A percentile compares a stretch with the other conserved stretches of the same genome.
Conservation (phyloP, 257 asterid genomes). For the Scutellaria baicalensis region DNA sequence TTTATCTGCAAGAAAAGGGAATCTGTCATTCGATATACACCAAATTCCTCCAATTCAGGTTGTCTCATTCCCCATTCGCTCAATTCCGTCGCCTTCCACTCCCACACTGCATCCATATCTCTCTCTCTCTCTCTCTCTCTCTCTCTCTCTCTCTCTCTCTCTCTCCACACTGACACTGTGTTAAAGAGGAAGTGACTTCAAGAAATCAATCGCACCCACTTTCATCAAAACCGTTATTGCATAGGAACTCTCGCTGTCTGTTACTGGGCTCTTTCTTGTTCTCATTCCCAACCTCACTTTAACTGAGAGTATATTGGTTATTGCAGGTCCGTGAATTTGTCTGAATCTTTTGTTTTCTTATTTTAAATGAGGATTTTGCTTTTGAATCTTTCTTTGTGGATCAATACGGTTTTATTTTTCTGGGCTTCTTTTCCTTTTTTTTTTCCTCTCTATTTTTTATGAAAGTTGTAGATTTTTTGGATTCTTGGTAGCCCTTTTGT, state of each 20-base stretch:
- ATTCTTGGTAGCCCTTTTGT: conserved; percentile 16
- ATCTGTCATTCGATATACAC: conserved; percentile 12
- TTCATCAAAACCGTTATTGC: conserved; percentile 26
- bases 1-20: not conserved
- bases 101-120: not conserved
- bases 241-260: not conserved
- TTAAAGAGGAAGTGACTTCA: not conserved
- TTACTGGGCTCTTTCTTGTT: not conserved
- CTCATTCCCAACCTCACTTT: not conserved
- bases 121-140: not conserved
- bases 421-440: not conserved
- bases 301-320: not conserved
- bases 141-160: conserved; percentile 11
- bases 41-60: conserved; percentile 11
- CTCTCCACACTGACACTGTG: conserved; percentile 13
- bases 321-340: conserved; percentile 14
- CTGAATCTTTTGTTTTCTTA: conserved; percentile 1
- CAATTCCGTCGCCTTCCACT: not conserved
- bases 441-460: not conserved
- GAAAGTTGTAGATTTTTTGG: not conserved
- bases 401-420: not conserved
- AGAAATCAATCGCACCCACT: conserved; percentile 10
- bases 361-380: conserved; percentile 8
- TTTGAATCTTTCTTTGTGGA: not conserved
- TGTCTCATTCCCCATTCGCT: conserved; percentile 14